Percentiles rank a stretch among this genome's conserved stretches.
These are phyloP conservation scores for Bathelium albidoporum DNA, from an alignment of 495 filamentous ascomycete species.

Conservation along the genomic window DNA sequence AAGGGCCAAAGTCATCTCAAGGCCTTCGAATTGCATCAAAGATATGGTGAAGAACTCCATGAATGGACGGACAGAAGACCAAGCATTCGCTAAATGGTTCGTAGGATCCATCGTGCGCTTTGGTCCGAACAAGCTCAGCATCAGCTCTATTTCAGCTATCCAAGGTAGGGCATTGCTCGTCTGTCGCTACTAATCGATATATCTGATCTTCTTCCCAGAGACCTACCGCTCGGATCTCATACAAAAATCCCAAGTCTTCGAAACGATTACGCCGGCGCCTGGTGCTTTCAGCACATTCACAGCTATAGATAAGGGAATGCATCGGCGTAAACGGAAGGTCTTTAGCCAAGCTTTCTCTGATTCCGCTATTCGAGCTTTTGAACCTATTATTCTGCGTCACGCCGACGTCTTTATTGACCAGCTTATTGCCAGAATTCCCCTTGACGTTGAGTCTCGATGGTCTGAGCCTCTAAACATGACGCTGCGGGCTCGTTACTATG, in stretches of 20 bases:
- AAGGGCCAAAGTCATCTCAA: slow-evolving; percentile 51
- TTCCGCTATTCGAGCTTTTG: slow-evolving; percentile 44
- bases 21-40: slow-evolving; percentile 28
- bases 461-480: slow-evolving; percentile 38
- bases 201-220: too few species aligned
- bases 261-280: too few species aligned
- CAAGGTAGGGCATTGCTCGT: too few species aligned
- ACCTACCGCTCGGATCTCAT: too few species aligned
- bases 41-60: too few species aligned
- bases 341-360: slow-evolving; percentile 55
- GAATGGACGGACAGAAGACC: too few species aligned
- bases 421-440: neutral
- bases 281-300: slow-evolving; percentile 49
- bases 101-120: slow-evolving; percentile 47
- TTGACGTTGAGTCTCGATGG: neutral
- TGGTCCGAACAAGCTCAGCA: slow-evolving; percentile 49
- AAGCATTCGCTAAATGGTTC: too few species aligned
- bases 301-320: slow-evolving; percentile 46
- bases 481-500: slow-evolving; percentile 53
- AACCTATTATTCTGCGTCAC: slow-evolving; percentile 43
- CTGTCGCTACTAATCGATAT: too few species aligned
- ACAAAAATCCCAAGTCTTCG: too few species aligned
- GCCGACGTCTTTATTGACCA: neutral
- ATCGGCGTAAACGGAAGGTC: slow-evolving; percentile 55
- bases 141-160: slow-evolving; percentile 47